phyloP scores from a whole-genome alignment of 805 yeast species.

The Monosporozyma siamensis region DNA sequence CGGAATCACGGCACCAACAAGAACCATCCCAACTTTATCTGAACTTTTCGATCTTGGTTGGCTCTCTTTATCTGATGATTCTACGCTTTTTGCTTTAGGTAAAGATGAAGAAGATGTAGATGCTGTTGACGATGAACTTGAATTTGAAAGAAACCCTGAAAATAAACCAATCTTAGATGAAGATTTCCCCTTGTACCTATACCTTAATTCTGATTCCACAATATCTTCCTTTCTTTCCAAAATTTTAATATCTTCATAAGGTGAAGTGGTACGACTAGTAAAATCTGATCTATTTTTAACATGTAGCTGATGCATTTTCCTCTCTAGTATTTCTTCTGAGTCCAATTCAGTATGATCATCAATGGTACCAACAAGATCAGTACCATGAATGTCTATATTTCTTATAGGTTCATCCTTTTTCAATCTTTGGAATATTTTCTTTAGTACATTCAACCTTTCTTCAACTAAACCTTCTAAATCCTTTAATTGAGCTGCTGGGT shows the following conservation, averaged over 20 bases:
- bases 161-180: constrained; percentile 2
- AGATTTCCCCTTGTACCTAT: constrained; percentile 14
- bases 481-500: constrained; percentile 15
- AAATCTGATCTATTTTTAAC: constrained; percentile 17
- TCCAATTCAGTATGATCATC: constrained; percentile 16
- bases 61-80: background rate
- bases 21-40: constrained; percentile 23
- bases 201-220: constrained; percentile 25
- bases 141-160: constrained; percentile 2
- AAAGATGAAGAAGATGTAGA: background rate
- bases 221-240: constrained; percentile 6
- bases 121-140: background rate
- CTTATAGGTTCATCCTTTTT: constrained; percentile 18
- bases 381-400: constrained; percentile 19
- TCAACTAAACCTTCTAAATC: constrained; percentile 19
- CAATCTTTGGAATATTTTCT: constrained; percentile 19
- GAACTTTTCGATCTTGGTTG: constrained; percentile 1
- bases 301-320: constrained; percentile 26
- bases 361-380: constrained; percentile 23
- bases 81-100: background rate
- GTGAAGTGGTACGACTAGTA: background rate
- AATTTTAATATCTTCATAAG: constrained; percentile 5
- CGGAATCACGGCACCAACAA: constrained; percentile 23
- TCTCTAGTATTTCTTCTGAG: constrained; percentile 19
- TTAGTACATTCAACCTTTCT: constrained; percentile 22